These are phyloP conservation scores for Botryotinia calthae DNA, from an alignment of 2,329 filamentous ascomycete species.

Conservation along the genomic window DNA sequence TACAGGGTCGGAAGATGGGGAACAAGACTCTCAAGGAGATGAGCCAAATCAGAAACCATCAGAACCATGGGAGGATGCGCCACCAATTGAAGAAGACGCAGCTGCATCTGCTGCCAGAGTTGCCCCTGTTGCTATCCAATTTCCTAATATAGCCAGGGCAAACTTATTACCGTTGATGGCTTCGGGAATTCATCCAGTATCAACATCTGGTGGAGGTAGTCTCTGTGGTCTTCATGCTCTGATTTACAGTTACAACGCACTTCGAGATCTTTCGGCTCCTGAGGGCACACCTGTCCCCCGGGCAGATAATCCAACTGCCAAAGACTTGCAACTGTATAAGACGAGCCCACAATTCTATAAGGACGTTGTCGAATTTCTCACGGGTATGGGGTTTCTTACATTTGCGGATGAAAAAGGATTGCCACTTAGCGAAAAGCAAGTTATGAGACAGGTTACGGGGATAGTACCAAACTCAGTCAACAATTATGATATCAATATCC, in stretches of 20 bases:
- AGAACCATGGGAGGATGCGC: neutral
- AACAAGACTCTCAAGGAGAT: too few species aligned
- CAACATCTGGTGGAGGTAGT: neutral
- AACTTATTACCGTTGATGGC: neutral
- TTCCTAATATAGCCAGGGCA: neutral
- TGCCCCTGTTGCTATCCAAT: fast-evolving
- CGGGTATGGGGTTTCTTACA: neutral
- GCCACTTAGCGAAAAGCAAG: neutral
- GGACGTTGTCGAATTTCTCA: neutral
- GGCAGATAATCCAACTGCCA: neutral
- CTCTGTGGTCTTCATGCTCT: neutral
- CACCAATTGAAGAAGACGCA: neutral
- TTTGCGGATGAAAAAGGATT: fast-evolving
- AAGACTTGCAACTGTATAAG: neutral
- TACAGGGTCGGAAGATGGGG: too few species aligned
- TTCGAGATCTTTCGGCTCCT: neutral
- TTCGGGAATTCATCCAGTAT: neutral
- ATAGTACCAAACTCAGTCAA: neutral
- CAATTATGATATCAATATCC: neutral
- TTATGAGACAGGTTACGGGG: neutral
- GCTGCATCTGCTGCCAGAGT: neutral
- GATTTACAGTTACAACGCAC: neutral
- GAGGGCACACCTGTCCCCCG: neutral
- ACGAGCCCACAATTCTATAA: neutral
- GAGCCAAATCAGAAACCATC: too few species aligned